Percentiles rank a stretch among this genome's conserved stretches.
These are phyloP conservation scores for Magnusiomyces suaveolens DNA, from an alignment of 1,139 yeast genomes.

Conservation along the genomic window DNA sequence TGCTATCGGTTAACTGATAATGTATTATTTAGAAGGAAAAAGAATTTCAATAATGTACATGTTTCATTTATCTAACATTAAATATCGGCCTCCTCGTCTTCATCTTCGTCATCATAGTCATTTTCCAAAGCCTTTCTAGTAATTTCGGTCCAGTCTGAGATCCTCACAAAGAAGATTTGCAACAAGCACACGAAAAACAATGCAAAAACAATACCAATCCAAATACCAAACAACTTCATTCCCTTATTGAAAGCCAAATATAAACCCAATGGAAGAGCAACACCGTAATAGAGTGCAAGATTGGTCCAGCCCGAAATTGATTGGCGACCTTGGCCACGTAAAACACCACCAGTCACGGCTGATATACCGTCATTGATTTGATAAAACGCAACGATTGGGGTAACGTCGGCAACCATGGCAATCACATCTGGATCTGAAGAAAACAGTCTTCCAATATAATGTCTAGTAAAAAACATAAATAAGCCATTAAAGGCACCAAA, in stretches of 20 bases:
- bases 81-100: background rate
- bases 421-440: constrained; percentile 60
- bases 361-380: constrained; percentile 74
- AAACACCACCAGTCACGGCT: constrained; percentile 73
- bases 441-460: constrained; percentile 52
- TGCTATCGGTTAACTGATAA: too few species aligned
- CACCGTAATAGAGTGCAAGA: constrained; percentile 56
- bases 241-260: constrained; percentile 47
- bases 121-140: constrained; percentile 12
- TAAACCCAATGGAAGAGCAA: constrained; percentile 65
- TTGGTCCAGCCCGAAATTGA: constrained; percentile 71
- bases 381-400: constrained; percentile 63
- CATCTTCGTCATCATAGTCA: constrained; percentile 5
- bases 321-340: constrained; percentile 82
- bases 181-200: constrained; percentile 11
- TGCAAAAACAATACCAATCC: constrained; percentile 70
- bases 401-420: constrained; percentile 38
- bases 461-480: constrained; percentile 42
- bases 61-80: background rate
- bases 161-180: constrained; percentile 11
- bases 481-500: constrained; percentile 50
- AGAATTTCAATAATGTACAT: too few species aligned
- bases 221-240: constrained; percentile 54
- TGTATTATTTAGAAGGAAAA: too few species aligned
- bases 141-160: constrained; percentile 13